Percentiles rank a stretch among this genome's conserved stretches.
phyloP scores from a whole-genome alignment of 192 early-diverging fungal genomes.

The Kappamyces sp. region DNA sequence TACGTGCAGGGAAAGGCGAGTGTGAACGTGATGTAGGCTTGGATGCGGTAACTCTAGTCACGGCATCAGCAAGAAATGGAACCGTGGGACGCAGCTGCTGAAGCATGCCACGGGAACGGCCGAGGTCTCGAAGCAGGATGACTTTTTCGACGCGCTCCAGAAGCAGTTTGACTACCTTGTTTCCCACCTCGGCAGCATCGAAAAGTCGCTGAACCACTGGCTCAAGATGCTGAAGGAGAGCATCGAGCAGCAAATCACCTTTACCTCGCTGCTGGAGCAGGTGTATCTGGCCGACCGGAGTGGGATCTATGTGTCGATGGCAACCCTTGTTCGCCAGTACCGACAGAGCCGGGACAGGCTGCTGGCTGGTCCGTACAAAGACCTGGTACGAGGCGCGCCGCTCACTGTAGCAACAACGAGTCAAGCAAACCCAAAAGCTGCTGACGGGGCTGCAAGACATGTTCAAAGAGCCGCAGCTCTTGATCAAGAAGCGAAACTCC shows the following conservation, averaged over 20 bases:
- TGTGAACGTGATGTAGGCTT: conserved; percentile 61
- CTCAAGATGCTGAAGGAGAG: too few relatives aligned
- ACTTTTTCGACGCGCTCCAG: not conserved
- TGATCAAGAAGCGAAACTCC: conserved; percentile 67
- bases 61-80: conserved; percentile 68
- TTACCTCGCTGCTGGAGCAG: too few relatives aligned
- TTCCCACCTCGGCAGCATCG: too few relatives aligned
- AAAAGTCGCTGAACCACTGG: too few relatives aligned
- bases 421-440: conserved; percentile 15
- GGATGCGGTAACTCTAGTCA: conserved; percentile 42
- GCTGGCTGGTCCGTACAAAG: conserved; percentile 15
- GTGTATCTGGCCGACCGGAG: not conserved
- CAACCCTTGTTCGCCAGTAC: conserved; percentile 15
- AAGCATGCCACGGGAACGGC: conserved; percentile 56
- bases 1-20: conserved; percentile 68
- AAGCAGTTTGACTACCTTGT: too few relatives aligned
- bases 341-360: conserved; percentile 15
- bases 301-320: not conserved
- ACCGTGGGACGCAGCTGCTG: conserved; percentile 46
- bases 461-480: conserved; percentile 57
- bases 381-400: conserved; percentile 7
- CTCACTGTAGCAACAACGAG: conserved; percentile 13
- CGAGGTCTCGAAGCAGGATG: conserved; percentile 5
- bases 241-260: too few relatives aligned
- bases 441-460: conserved; percentile 25